These are phyloP conservation scores for Pichia heedii DNA, from an alignment of 805 yeast species.

Conservation along the genomic window DNA sequence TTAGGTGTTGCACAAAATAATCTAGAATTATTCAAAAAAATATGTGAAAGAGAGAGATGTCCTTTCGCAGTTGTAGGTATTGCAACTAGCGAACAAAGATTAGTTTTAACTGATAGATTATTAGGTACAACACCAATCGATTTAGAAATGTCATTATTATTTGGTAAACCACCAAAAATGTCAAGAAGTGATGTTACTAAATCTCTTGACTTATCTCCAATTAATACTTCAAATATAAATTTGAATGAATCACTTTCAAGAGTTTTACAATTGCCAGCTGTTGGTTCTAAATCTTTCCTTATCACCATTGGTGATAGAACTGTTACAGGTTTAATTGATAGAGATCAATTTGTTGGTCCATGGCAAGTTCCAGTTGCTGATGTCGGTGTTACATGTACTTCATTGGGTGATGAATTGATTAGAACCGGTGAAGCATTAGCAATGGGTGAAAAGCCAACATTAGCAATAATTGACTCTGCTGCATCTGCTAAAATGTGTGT, in stretches of 20 bases:
- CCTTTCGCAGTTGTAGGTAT: constrained; percentile 93
- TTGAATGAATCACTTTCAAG: constrained; percentile 65
- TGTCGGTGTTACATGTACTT: constrained; percentile 91
- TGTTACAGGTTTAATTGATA: constrained; percentile 93
- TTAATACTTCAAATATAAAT: constrained; percentile 26
- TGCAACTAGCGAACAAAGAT: constrained; percentile 80
- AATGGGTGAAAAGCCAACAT: constrained; percentile 91
- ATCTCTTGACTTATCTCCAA: constrained; percentile 40
- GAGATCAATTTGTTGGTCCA: constrained; percentile 98
- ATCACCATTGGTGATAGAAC: constrained; percentile 98
- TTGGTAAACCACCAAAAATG: constrained; percentile 97
- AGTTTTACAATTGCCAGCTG: constrained; percentile 84
- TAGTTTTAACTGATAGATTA: constrained; percentile 70
- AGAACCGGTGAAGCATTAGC: constrained; percentile 95
- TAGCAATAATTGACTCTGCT: constrained; percentile 79
- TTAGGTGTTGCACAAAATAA: constrained; percentile 81
- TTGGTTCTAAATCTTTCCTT: constrained; percentile 88
- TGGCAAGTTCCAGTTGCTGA: constrained; percentile 99
- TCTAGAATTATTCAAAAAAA: constrained; percentile 57
- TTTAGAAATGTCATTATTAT: constrained; percentile 86
- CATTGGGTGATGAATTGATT: constrained; percentile 64
- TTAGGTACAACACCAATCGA: constrained; percentile 85
- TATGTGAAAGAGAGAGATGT: constrained; percentile 93
- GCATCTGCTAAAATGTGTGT: constrained; percentile 94
- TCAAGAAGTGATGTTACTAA: constrained; percentile 62